phyloP scores from a whole-genome alignment of 495 filamentous ascomycete species.

The Xylaria cubensis region DNA sequence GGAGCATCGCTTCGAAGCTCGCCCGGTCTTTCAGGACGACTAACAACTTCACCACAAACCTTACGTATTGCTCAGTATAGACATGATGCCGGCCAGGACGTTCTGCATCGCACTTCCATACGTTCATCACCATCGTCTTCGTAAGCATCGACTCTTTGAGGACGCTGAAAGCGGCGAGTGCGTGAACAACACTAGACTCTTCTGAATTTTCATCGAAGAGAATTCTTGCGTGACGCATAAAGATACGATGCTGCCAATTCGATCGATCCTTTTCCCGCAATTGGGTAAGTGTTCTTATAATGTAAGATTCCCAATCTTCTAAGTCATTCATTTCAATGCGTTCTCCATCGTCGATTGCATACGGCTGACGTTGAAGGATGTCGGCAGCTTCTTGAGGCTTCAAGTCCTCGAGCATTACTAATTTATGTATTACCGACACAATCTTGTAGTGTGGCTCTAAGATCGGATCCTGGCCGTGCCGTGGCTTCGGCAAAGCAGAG shows the following conservation, averaged over 20 bases:
- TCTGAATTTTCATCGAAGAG: constrained; percentile 61
- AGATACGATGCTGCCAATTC: constrained; percentile 97
- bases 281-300: constrained; percentile 72
- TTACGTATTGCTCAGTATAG: constrained; percentile 88
- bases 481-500: constrained; percentile 71
- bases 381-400: constrained; percentile 49
- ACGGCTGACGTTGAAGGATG: constrained; percentile 55
- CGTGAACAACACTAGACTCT: constrained; percentile 43
- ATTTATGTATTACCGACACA: constrained; percentile 83
- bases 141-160: constrained; percentile 89
- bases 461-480: constrained; percentile 80
- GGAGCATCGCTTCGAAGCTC: constrained; percentile 81
- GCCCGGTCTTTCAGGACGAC: constrained; percentile 75
- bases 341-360: constrained; percentile 46
- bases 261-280: constrained; percentile 88
- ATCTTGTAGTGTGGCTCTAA: constrained; percentile 98
- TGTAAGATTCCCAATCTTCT: constrained; percentile 76
- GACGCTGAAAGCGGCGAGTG: constrained; percentile 72
- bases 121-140: constrained; percentile 91
- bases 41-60: constrained; percentile 77
- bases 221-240: constrained; percentile 76
- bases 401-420: constrained; percentile 63
- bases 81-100: constrained; percentile 91
- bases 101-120: constrained; percentile 95
- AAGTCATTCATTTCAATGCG: constrained; percentile 50